Evolutionary conservation across 2,329 filamentous ascomycete genomes (phyloP), one percentile per base, ranked within the genome.

Genomic region (Fusarium hostae): DNA sequence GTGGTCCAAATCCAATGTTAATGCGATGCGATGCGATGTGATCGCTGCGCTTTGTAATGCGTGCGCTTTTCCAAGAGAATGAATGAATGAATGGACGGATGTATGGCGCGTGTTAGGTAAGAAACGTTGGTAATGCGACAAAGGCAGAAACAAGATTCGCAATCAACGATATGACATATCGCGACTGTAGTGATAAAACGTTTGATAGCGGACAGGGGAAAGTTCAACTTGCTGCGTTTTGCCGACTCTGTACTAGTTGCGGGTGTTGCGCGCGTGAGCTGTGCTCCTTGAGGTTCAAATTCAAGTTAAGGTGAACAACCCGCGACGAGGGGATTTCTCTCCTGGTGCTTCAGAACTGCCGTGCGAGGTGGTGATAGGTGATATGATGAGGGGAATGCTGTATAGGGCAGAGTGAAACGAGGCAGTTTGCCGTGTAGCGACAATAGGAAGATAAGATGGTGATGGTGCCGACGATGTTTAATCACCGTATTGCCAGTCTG

Each of bases 391-490:
- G 51, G 26, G 34, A 30, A 44, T 48, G 39, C 55, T 40, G 45
- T 44, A 56, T 51, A 43, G 26, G 40, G 56, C n/a, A 65, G 47
- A 64, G 63, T 58, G 24, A 56, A 66, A 39, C 63, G 51, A 55
- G 44, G 39, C 41, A 55, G 68, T 39, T 59, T 51, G 59, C n/a
- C 26, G 40, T 59, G 52, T 61, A 62, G 56, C 44, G 45, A 70
- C 52, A 59, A 57, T 16, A 57, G 39, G 47, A 32, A 40, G 43
- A 56, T 30, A 35, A 44, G 43, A 56, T 30, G 50, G 26, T 70
- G 61, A 63, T 71, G 44, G 54, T 71, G 54, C 54, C 50, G 67
- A 60, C 50, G 65, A 70, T 72, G 60, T 52, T 72, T 54, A 59
- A 55, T 54, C 41, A 54, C 57, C 26, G 63, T 68, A 52, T 54